These are phyloP conservation scores for Xylariaceae sp. DNA, from an alignment of 2,329 filamentous ascomycete genomes.

Conservation along the genomic window DNA sequence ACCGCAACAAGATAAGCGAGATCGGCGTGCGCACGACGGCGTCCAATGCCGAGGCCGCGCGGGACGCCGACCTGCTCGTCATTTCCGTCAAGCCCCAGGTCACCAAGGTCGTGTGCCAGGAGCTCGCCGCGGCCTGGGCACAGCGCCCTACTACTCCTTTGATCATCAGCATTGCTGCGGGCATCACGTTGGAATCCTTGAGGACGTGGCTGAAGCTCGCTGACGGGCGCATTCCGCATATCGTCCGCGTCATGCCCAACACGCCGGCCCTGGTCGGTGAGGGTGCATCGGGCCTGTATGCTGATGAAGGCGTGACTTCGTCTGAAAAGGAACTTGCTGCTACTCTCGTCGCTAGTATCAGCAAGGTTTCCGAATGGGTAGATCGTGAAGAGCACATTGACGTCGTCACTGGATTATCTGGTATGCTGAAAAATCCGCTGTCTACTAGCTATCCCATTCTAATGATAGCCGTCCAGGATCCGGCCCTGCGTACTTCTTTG, in stretches of 20 bases:
- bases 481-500: slow-evolving; percentile 51
- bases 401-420: slow-evolving; percentile 48
- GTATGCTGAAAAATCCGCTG: slow-evolving; percentile 31
- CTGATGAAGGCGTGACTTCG: slow-evolving; percentile 40
- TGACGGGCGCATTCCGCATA: slow-evolving; percentile 38
- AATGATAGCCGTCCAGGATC: slow-evolving; percentile 36
- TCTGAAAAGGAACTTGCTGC: slow-evolving; percentile 42
- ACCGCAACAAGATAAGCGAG: slow-evolving; percentile 46
- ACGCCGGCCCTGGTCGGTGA: slow-evolving; percentile 49
- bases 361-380: slow-evolving; percentile 48
- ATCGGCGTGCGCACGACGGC: slow-evolving; percentile 45
- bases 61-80: slow-evolving; percentile 44
- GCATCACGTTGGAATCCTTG: slow-evolving; percentile 44
- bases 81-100: slow-evolving; percentile 52
- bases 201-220: slow-evolving; percentile 40
- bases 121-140: slow-evolving; percentile 41
- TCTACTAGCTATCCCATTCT: slow-evolving; percentile 3
- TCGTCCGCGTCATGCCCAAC: slow-evolving; percentile 52
- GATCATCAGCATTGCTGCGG: slow-evolving; percentile 47
- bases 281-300: slow-evolving; percentile 47
- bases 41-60: slow-evolving; percentile 43
- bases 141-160: slow-evolving; percentile 37
- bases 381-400: slow-evolving; percentile 47
- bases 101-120: slow-evolving; percentile 43
- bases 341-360: slow-evolving; percentile 43